A percentile compares a stretch with the other conserved stretches of the same genome.
Conservation (phyloP, 495 filamentous ascomycete genomes). For the Lepidopterella palustris region DNA sequence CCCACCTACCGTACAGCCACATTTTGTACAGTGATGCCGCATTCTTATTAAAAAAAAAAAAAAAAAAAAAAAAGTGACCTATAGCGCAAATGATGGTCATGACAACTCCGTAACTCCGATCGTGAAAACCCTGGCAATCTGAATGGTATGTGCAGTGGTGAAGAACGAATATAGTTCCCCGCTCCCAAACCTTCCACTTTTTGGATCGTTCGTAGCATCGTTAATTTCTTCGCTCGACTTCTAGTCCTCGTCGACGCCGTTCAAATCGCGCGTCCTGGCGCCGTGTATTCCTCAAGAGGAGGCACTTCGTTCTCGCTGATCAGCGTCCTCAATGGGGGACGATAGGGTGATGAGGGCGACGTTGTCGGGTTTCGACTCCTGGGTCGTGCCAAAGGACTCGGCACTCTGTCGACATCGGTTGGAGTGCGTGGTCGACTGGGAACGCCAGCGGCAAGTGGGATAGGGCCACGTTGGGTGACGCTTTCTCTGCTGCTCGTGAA, state of each 20-base stretch:
- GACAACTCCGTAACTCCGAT: no score
- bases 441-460: conserved; percentile 1
- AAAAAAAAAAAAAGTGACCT: no score
- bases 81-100: no score
- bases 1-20: no score
- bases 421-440: not conserved
- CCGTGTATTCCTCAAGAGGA: not conserved
- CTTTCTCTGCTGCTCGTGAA: not conserved
- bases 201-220: not conserved
- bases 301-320: conserved; percentile 16
- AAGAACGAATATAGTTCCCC: no score
- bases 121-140: no score
- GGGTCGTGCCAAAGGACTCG: conserved; percentile 6
- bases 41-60: no score
- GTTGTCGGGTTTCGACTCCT: conserved; percentile 14
- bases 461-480: not conserved
- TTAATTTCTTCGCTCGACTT: not conserved
- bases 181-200: not conserved
- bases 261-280: not conserved
- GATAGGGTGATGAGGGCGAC: conserved; percentile 4
- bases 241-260: not conserved
- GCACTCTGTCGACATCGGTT: not conserved
- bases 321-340: conserved; percentile 12
- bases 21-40: not conserved
- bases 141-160: no score